A percentile compares a stretch with the other conserved stretches of the same genome.
Evolutionary conservation across 192 early-diverging fungal species (phyloP).

Genomic region (Coemansia sp.): DNA sequence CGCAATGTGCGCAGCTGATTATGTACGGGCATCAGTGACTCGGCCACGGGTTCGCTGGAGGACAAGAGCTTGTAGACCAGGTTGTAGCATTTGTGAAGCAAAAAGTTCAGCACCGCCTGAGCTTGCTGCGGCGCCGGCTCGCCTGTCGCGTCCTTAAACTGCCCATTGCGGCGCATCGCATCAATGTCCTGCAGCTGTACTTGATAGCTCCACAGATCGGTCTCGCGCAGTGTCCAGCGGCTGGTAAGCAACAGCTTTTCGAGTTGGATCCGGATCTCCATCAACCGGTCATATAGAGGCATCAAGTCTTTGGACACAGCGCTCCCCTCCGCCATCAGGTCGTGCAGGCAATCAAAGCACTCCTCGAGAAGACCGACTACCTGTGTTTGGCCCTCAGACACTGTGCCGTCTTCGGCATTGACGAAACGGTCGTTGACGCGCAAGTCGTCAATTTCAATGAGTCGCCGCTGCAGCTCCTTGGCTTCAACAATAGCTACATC

Average conservation of each 20-base stretch:
- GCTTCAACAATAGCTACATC: slow-evolving; percentile 29
- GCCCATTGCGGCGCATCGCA: slow-evolving; percentile 79
- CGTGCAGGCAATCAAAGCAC: slow-evolving; percentile 82
- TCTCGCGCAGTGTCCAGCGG: slow-evolving; percentile 80
- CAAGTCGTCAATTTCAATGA: slow-evolving; percentile 78
- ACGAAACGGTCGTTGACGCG: slow-evolving; percentile 84
- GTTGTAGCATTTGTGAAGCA: slow-evolving; percentile 85
- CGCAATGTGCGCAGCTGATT: slow-evolving; percentile 84
- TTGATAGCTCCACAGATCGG: slow-evolving; percentile 77
- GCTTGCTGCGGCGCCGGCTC: slow-evolving; percentile 63
- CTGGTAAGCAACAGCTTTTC: slow-evolving; percentile 76
- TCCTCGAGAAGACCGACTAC: slow-evolving; percentile 80
- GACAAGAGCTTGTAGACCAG: slow-evolving; percentile 81
- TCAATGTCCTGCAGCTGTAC: slow-evolving; percentile 83
- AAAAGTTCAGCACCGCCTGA: slow-evolving; percentile 75
- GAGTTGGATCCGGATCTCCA: slow-evolving; percentile 73
- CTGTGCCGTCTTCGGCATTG: slow-evolving; percentile 60
- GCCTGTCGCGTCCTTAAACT: slow-evolving; percentile 75
- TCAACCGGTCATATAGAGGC: slow-evolving; percentile 63
- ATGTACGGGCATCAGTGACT: slow-evolving; percentile 81
- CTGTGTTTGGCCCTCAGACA: slow-evolving; percentile 83
- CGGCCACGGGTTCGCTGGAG: slow-evolving; percentile 79
- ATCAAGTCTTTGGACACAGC: slow-evolving; percentile 64
- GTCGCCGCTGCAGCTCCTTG: slow-evolving; percentile 67
- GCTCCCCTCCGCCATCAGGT: slow-evolving; percentile 71